phyloP scores from a whole-genome alignment of 768 basidiomycete genomes.

The Hebeloma cylindrosporum region DNA sequence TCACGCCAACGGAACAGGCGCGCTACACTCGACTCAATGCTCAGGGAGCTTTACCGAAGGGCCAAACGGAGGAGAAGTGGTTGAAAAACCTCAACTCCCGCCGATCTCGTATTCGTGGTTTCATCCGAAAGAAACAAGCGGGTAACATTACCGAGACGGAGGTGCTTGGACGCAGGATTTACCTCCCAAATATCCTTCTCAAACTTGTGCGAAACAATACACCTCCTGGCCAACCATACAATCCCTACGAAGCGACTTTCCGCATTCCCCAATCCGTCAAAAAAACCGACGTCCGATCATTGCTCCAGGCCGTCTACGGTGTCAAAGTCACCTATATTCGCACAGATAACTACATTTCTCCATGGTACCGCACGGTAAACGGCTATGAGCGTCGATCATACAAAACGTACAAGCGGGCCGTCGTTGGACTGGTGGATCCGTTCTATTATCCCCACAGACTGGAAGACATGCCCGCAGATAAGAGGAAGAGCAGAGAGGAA shows the following conservation, averaged over 20 bases:
- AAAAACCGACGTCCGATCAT: constrained; percentile 89
- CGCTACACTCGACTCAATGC: constrained; percentile 60
- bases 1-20: constrained; percentile 65
- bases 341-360: constrained; percentile 85
- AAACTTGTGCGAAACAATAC: constrained; percentile 84
- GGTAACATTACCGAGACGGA: constrained; percentile 41
- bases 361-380: constrained; percentile 34
- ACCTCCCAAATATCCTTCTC: constrained; percentile 87
- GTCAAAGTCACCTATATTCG: constrained; percentile 91
- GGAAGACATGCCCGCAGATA: constrained; percentile 71
- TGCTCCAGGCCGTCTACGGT: constrained; percentile 82
- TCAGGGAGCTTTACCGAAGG: constrained; percentile 48
- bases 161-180: constrained; percentile 79
- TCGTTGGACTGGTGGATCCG: constrained; percentile 88
- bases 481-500: constrained; percentile 54
- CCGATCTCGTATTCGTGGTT: constrained; percentile 68
- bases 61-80: constrained; percentile 58
- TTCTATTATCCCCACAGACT: constrained; percentile 88
- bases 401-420: constrained; percentile 84
- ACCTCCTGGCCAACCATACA: constrained; percentile 74
- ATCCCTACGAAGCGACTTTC: constrained; percentile 94
- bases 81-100: constrained; percentile 52
- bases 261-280: constrained; percentile 87
- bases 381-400: constrained; percentile 35
- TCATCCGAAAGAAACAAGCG: constrained; percentile 41